Evolutionary conservation across 495 filamentous ascomycete species (phyloP).

Genomic region (Podospora sp.): DNA sequence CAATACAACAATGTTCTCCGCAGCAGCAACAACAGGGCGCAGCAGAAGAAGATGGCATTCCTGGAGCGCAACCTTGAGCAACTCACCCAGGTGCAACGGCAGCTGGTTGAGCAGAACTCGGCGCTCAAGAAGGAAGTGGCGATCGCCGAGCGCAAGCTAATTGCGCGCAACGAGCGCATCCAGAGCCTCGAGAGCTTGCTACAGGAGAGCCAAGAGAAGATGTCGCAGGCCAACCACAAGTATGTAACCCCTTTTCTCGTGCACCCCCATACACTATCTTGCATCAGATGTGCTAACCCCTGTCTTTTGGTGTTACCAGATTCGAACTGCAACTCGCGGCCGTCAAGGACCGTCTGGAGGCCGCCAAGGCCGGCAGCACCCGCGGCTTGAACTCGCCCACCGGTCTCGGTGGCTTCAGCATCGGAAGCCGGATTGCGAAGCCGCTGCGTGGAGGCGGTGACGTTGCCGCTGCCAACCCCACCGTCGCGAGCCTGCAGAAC

Average conservation of each 20-base stretch:
- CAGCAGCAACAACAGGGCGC: constrained; percentile 92
- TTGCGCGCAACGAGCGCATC: constrained; percentile 95
- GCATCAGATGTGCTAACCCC: neutral
- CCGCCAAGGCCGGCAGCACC: constrained; percentile 86
- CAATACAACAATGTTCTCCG: constrained; percentile 98
- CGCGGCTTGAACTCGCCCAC: constrained; percentile 71
- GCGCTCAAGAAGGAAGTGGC: constrained; percentile 98
- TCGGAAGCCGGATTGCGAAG: constrained; percentile 91
- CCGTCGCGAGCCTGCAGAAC: constrained; percentile 57
- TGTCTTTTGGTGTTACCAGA: constrained; percentile 45
- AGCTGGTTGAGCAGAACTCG: constrained; percentile 96
- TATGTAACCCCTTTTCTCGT: constrained; percentile 49
- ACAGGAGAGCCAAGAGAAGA: constrained; percentile 96
- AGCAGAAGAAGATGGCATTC: constrained; percentile 99
- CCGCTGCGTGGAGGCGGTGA: constrained; percentile 90
- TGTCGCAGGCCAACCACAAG: constrained; percentile 94
- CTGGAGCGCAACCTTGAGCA: constrained; percentile 97
- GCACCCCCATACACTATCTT: neutral
- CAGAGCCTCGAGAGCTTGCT: constrained; percentile 86
- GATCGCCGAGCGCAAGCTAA: constrained; percentile 95
- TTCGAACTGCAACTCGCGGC: constrained; percentile 96
- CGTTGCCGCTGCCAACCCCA: constrained; percentile 58
- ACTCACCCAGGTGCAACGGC: constrained; percentile 92
- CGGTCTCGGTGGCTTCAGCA: constrained; percentile 69
- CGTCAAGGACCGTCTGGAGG: constrained; percentile 96